Conservation (phyloP, 768 basidiomycete genomes). For the Amanita exitialis region DNA sequence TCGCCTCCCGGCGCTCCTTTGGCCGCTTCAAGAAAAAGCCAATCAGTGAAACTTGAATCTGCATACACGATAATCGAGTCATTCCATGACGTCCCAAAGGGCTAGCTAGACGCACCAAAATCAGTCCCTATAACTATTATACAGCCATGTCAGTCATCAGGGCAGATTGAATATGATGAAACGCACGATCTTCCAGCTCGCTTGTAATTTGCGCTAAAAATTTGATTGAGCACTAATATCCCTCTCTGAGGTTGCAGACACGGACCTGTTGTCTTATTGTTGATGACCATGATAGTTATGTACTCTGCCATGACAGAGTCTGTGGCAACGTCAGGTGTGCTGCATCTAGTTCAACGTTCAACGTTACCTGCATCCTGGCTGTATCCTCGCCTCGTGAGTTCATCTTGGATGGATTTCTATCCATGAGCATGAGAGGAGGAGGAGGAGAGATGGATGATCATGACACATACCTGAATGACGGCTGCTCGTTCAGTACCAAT, state of each 20-base stretch:
- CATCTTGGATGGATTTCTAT: conserved; percentile 73
- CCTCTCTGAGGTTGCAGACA: conserved; percentile 3
- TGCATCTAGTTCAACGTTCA: conserved; percentile 3
- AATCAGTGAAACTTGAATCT: conserved; percentile 82
- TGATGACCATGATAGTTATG: conserved; percentile 92
- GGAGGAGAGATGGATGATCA: conserved; percentile 2
- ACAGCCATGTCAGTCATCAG: background rate
- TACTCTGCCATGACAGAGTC: conserved; percentile 93
- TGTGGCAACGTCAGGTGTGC: conserved; percentile 18
- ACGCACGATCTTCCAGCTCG: conserved; percentile 76
- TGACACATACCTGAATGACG: conserved; percentile 48
- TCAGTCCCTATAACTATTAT: conserved; percentile 64
- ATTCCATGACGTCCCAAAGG: background rate
- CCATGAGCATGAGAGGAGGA: conserved; percentile 7
- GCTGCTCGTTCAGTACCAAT: conserved; percentile 73
- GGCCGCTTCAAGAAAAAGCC: conserved; percentile 76
- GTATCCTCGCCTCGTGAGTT: conserved; percentile 65
- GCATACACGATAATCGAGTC: conserved; percentile 8
- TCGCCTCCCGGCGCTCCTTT: conserved; percentile 55
- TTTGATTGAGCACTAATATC: conserved; percentile 4
- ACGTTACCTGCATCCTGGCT: conserved; percentile 66
- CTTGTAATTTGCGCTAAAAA: conserved; percentile 71
- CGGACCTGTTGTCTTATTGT: conserved; percentile 75
- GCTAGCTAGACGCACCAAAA: conserved; percentile 42
- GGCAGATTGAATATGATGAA: conserved; percentile 2